phyloP scores from a whole-genome alignment of 2,329 filamentous ascomycete species.

The Aspergillus piperis region DNA sequence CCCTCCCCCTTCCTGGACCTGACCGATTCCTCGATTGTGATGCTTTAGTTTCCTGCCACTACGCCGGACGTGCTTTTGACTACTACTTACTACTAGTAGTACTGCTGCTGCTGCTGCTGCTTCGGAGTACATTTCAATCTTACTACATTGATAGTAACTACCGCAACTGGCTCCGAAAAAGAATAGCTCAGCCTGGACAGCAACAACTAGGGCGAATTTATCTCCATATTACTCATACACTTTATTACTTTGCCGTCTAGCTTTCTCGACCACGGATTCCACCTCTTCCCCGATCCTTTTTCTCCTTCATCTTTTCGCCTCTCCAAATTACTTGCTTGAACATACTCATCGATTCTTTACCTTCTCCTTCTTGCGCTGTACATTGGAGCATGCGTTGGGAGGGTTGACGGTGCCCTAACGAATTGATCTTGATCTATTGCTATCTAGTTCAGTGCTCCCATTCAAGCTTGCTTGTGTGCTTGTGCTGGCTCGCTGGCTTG shows the following conservation, averaged over 20 bases:
- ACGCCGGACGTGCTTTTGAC: neutral
- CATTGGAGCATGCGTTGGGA: conserved; percentile 20
- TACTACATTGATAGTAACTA: neutral
- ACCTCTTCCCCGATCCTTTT: conserved; percentile 1
- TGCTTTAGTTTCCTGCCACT: conserved; percentile 10
- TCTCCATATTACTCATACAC: conserved; percentile 7
- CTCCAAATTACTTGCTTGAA: conserved; percentile 1
- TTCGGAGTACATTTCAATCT: neutral
- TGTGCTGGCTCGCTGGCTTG: conserved; percentile 15
- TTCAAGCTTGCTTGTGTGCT: neutral
- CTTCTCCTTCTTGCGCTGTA: neutral
- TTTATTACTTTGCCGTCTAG: neutral
- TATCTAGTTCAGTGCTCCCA: conserved; percentile 2
- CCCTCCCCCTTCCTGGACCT: conserved; percentile 11
- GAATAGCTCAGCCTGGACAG: neutral
- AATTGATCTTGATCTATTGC: conserved; percentile 15
- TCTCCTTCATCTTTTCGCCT: neutral
- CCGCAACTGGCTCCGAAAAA: neutral
- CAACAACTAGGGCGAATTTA: neutral
- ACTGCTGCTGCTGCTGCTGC: too few relatives aligned
- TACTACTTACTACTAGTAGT: neutral
- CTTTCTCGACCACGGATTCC: neutral
- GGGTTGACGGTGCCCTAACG: conserved; percentile 12
- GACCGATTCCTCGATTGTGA: conserved; percentile 13
- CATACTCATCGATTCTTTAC: neutral